Evolutionary conservation across 768 basidiomycete genomes (phyloP), one percentile per base, ranked within the genome.

Genomic region (Aureoboletus auriporus): DNA sequence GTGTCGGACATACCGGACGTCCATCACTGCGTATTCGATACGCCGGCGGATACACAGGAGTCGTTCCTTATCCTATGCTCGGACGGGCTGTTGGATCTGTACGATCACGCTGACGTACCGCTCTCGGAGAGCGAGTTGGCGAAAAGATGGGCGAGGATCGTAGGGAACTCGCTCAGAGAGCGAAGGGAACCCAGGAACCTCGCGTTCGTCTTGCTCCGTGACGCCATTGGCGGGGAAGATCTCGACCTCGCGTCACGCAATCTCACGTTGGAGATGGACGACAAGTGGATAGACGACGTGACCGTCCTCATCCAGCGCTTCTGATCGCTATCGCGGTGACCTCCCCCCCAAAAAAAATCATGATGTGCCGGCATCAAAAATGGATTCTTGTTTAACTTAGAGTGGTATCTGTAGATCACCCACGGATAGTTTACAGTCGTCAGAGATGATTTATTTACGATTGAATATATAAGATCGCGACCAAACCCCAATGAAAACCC

Each of bases 221-320:
- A 72, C 20, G 72, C 69, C 3, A 59, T 77, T 8, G 75, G 75
- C 8, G 76, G 76, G 23, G 62, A 67, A 13, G 67, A 78, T 50
- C 49, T 56, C 11, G 61, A 66, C 14, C 60, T 66, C 6, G 69
- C 66, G 11, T 77, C 75, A n/a, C 67, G 69, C 52, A 71, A 69
- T 38, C 46, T 77, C 29, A 78, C 76, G 8, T 63, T 77, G 38
- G 77, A 77, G 61, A 76, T 76, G 69, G 71, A 71, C 46, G 75
- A 73, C 34, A 68, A 69, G 46, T 77, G 75, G 76, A 71, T 77
- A 62, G 77, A 77, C 51, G 75, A 77, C 50, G 69, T 73, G 16
- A 77, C 75, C 8, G 64, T 77, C 23, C 48, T 77, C 17, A 69
- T 78, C 42, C 75, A 74, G 46, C 65, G 65, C 44, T 58, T 72